These are phyloP conservation scores for Zopfia rhizophila DNA, from an alignment of 2,329 filamentous ascomycete species.

Conservation along the genomic window DNA sequence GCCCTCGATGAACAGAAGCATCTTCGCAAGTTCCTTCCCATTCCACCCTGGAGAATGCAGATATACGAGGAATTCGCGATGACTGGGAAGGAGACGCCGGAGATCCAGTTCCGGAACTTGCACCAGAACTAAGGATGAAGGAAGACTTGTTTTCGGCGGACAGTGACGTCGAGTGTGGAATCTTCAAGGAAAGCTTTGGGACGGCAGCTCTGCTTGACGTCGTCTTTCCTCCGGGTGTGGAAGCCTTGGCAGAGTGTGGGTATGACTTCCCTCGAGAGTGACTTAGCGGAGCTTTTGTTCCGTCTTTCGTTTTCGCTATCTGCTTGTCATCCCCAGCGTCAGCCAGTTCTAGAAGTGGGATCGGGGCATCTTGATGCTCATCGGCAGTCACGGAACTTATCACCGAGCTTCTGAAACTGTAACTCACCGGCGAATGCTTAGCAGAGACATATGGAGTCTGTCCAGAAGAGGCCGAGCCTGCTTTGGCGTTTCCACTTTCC, in stretches of 20 bases:
- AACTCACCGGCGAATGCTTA: conserved; percentile 42
- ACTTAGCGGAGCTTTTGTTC: not conserved
- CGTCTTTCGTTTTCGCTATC: conserved; percentile 10
- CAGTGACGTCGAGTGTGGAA: conserved; percentile 12
- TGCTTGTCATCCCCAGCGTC: conserved; percentile 28
- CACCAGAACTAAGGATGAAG: conserved; percentile 13
- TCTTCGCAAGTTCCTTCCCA: not conserved
- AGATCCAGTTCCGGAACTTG: conserved; percentile 20
- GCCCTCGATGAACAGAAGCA: conserved; percentile 15
- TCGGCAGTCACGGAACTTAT: conserved; percentile 30
- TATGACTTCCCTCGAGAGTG: conserved; percentile 25
- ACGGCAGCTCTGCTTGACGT: conserved; percentile 13
- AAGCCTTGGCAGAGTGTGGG: conserved; percentile 5
- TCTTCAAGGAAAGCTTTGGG: conserved; percentile 34
- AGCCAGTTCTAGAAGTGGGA: conserved; percentile 17
- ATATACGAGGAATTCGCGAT: conserved; percentile 41
- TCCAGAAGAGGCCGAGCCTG: conserved; percentile 30
- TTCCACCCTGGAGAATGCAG: conserved; percentile 4
- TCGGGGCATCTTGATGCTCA: conserved; percentile 20
- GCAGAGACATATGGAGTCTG: conserved; percentile 33
- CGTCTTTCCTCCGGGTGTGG: conserved; percentile 7
- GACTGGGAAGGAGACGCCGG: conserved; percentile 19
- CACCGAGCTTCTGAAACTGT: conserved; percentile 29
- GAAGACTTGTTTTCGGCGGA: conserved; percentile 14
- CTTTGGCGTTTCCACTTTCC: not conserved